Evolutionary conservation across 192 early-diverging fungal species (phyloP), one percentile per base, ranked within the genome.

Genomic region (Dissophora ornata): DNA sequence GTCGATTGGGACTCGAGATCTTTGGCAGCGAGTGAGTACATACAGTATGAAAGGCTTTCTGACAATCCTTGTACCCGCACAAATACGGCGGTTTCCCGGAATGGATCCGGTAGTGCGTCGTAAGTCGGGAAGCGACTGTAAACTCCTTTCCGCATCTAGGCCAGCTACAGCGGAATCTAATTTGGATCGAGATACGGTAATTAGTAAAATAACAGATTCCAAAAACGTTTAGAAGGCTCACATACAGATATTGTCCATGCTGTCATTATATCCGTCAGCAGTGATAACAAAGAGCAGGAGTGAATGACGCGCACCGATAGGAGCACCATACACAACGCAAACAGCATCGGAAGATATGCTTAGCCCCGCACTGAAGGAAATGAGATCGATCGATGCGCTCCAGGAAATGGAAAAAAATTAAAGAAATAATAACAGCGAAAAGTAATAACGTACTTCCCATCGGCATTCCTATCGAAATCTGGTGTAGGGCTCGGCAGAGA

Each of bases 11-110:
- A n/a, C n/a, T n/a, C n/a, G n/a, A n/a, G n/a, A n/a, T n/a, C n/a
- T 21, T 36, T 36, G 30, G 2, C n/a, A 13, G 12, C 13, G 18
- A 13, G n/a, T n/a, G n/a, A 4, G 10, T 1, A 44, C 62, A 47
- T 67, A 77, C 73, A 6, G 73, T 77, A 45, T 77, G 73, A 29
- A 77, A 77, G 0, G 73, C 73, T 58, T 77, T 77, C 38, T 77
- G 64, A 34, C 73, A 77, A 40, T 67, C 73, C 40, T 77, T 77
- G 53, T 77, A 77, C 8, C 73, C 73, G 25, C 73, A 77, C 12
- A 77, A 47, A 45, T 77, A 77, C 1, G 73, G 73, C 15, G 73
- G 73, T 34, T 77, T 77, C 21, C 73, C 73, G 0, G 63, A 67
- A n/a, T 77, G 73, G 19, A 77, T 77, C 13, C 73, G 56, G 32